phyloP scores from a whole-genome alignment of 139 green algal species.

The Chlamydomonas incerta region DNA sequence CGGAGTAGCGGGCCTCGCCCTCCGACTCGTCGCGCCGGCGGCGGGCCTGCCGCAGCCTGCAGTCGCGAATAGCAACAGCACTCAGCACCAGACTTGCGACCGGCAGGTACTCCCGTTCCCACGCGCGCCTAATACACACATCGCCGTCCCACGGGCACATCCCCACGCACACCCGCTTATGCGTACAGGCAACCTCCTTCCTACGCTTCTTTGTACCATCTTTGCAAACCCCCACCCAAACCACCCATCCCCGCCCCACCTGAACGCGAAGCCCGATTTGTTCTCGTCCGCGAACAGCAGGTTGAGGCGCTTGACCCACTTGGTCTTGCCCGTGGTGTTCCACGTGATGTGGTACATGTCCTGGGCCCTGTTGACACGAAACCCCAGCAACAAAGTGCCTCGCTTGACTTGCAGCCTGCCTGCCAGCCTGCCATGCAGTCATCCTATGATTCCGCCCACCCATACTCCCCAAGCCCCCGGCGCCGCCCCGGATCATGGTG shows the following conservation, averaged over 20 bases:
- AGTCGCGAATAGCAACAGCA: too few species aligned
- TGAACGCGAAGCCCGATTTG: slow-evolving; percentile 61
- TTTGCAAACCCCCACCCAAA: background rate
- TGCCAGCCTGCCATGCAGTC: background rate
- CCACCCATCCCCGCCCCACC: background rate
- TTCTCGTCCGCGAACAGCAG: slow-evolving; percentile 75
- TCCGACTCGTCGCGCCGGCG: slow-evolving; percentile 59
- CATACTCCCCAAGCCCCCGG: too few species aligned
- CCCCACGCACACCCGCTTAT: too few species aligned
- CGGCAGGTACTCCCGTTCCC: too few species aligned
- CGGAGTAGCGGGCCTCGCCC: slow-evolving; percentile 66
- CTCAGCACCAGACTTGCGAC: too few species aligned
- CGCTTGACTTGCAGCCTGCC: too few species aligned
- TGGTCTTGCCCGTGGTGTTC: slow-evolving; percentile 59
- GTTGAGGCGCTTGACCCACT: slow-evolving; percentile 82
- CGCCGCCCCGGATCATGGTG: too few species aligned
- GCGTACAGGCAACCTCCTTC: too few species aligned
- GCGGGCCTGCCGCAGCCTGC: slow-evolving; percentile 49
- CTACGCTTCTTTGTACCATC: too few species aligned
- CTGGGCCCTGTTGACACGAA: slow-evolving; percentile 43
- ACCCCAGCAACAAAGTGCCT: background rate
- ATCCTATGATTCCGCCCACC: too few species aligned
- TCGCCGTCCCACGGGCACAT: too few species aligned
- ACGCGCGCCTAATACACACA: too few species aligned
- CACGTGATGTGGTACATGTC: slow-evolving; percentile 73